Evolutionary conservation across 2,329 filamentous ascomycete genomes (phyloP).

Genomic region (Nemania bipapillata): DNA sequence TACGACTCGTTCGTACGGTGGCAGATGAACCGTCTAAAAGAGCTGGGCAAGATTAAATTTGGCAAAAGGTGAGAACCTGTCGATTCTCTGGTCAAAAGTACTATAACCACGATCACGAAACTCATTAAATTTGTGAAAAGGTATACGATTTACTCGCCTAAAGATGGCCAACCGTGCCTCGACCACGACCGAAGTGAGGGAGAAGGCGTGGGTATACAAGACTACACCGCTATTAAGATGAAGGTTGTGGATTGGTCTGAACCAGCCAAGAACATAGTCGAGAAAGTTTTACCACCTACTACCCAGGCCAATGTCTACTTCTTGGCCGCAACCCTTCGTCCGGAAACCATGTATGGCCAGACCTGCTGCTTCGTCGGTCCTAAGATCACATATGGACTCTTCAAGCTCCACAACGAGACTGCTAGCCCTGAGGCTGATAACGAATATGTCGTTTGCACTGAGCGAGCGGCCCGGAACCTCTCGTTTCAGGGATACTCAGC

Average conservation of each 20-base stretch:
- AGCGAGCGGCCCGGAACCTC: too few species aligned
- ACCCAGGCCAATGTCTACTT: constrained; percentile 84
- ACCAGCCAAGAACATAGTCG: constrained; percentile 76
- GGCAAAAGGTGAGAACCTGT: constrained; percentile 93
- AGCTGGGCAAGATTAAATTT: constrained; percentile 91
- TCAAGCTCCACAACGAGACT: constrained; percentile 33
- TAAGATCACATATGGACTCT: constrained; percentile 90
- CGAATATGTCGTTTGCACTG: constrained; percentile 85
- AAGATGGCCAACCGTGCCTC: constrained; percentile 88
- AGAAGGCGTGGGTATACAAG: constrained; percentile 84
- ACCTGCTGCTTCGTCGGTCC: constrained; percentile 95
- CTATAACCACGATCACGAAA: too few species aligned
- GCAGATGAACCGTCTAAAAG: constrained; percentile 94
- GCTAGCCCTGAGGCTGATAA: constrained; percentile 74
- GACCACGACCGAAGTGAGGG: constrained; percentile 85
- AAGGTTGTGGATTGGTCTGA: constrained; percentile 90
- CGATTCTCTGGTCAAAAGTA: too few species aligned
- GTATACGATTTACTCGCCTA: constrained; percentile 92
- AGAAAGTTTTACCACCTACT: constrained; percentile 84
- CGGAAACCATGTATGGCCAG: constrained; percentile 98
- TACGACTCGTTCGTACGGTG: constrained; percentile 95
- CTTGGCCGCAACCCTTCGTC: constrained; percentile 88
- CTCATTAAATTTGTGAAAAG: constrained; percentile 93
- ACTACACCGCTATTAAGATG: constrained; percentile 93
- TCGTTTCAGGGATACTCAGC: constrained; percentile 87